Conservation (phyloP, 257 asterid species). For the Jaltomata sinuosa region DNA sequence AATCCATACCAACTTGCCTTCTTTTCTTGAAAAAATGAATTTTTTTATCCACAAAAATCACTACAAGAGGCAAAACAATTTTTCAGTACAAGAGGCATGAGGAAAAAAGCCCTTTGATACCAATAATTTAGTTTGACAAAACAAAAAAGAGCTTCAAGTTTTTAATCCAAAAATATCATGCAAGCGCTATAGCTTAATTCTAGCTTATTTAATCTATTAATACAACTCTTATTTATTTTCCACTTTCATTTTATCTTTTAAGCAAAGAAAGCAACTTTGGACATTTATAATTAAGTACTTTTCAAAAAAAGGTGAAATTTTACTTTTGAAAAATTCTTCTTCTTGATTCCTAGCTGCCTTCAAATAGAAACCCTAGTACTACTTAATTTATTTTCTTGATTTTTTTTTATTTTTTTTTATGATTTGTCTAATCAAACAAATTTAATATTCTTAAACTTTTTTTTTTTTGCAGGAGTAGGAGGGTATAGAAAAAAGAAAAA, state of each 20-base stretch:
- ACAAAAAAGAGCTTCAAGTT: not conserved
- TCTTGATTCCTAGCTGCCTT: not conserved
- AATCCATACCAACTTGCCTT: not conserved
- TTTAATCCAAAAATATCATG: not conserved
- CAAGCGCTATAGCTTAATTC: not conserved
- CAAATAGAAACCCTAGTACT: not conserved
- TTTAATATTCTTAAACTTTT: constrained; percentile 47
- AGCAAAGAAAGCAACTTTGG: not conserved
- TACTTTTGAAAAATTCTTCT: not conserved
- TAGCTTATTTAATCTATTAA: not conserved
- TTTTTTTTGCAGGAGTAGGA: constrained; percentile 9
- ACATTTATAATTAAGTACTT: not conserved
- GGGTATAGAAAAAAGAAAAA: constrained; percentile 72
- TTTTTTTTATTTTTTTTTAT: not conserved
- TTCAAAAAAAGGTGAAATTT: not conserved
- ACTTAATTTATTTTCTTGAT: not conserved
- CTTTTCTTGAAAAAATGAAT: not conserved
- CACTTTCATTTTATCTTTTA: not conserved
- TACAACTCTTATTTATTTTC: not conserved
- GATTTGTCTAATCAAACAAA: constrained; percentile 23
- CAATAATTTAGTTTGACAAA: not conserved
- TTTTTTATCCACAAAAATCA: not conserved
- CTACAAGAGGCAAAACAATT: not conserved
- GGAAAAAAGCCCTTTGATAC: not conserved
- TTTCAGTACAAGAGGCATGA: not conserved